Evolutionary conservation across 371 early-diverging fungal genomes (phyloP), one percentile per base, ranked within the genome.

Genomic region (Rhizomucor miehei): DNA sequence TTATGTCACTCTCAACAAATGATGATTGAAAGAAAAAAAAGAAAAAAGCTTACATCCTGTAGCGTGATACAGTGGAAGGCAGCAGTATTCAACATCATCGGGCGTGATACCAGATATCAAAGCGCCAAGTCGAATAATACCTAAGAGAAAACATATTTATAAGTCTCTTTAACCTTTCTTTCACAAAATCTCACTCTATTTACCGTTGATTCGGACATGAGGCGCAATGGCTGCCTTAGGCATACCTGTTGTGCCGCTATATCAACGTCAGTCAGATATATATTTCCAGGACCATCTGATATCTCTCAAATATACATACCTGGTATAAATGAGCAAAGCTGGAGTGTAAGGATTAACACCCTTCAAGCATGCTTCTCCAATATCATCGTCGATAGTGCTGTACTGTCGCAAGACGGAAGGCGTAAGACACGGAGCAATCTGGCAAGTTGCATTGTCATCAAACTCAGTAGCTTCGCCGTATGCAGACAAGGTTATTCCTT

Each of bases 21-120:
- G n/a, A n/a, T n/a, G n/a, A n/a, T n/a, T n/a, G n/a, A 3, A 17
- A 20, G 3, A n/a, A n/a, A 23, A 45, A 41, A 12, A 16, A 41
- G 41, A 4, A 1, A 16, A 48, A 25, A 6, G 44, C 57, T 59
- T 73, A 69, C 67, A 29, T 44, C 70, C 79, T 14, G 75, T 69
- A 51, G 69, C 66, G 52, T 79, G 79, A 36, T 74, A 79, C 20
- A 79, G 63, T 4, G 80, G 80, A 12, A 79, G 48, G 9, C 65
- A 65, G 19, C 68, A 67, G 51, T 79, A 79, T 0, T 67, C 59
- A 39, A 75, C 50, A 19, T 75, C 67, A 8, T 53, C 37, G 0
- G 35, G 49, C 11, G 24, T 21, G 6, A 47, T 41, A 9, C 47
- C 38, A 2, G 57, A 8, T 11, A 51, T 36, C 24, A 20, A 5